Percentiles rank a stretch among this genome's conserved stretches.
Evolutionary conservation across 768 basidiomycete species (phyloP).

Genomic region (Chalciporus piperatus): DNA sequence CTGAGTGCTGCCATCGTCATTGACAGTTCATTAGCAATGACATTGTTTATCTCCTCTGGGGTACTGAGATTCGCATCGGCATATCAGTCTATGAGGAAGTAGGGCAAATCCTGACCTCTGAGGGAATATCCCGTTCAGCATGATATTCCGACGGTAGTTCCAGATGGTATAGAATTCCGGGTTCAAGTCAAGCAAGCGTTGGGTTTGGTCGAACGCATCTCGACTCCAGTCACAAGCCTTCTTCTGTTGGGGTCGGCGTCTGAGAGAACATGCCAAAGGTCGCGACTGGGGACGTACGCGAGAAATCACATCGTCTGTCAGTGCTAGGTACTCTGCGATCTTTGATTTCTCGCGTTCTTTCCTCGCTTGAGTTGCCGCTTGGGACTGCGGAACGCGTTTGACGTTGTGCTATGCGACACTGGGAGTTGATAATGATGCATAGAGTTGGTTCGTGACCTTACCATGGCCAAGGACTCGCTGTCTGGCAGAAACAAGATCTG

Average conservation of each 20-base stretch:
- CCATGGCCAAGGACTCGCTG: conserved; percentile 18
- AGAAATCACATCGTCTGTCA: conserved; percentile 61
- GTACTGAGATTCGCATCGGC: conserved; percentile 41
- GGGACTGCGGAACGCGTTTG: conserved; percentile 56
- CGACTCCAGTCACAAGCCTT: conserved; percentile 60
- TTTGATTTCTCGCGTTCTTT: conserved; percentile 69
- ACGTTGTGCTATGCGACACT: conserved; percentile 56
- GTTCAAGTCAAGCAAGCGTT: conserved; percentile 73
- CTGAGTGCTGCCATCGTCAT: conserved; percentile 82
- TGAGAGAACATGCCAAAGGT: not conserved
- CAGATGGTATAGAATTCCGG: conserved; percentile 96
- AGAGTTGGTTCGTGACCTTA: conserved; percentile 12
- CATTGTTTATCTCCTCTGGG: conserved; percentile 54
- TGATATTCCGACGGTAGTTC: conserved; percentile 88
- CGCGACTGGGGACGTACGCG: conserved; percentile 45
- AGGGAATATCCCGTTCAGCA: conserved; percentile 69
- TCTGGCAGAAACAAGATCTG: not conserved
- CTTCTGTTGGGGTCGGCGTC: conserved; percentile 51
- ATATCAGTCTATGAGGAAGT: not conserved
- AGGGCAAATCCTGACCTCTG: conserved; percentile 45
- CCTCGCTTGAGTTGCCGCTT: conserved; percentile 63
- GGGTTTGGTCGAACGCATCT: conserved; percentile 78
- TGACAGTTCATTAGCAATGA: conserved; percentile 70
- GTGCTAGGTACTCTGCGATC: conserved; percentile 69
- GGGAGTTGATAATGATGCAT: conserved; percentile 1